These are phyloP conservation scores for Nitzschia putrida DNA, from an alignment of 108 stramenopile species.

Conservation along the genomic window DNA sequence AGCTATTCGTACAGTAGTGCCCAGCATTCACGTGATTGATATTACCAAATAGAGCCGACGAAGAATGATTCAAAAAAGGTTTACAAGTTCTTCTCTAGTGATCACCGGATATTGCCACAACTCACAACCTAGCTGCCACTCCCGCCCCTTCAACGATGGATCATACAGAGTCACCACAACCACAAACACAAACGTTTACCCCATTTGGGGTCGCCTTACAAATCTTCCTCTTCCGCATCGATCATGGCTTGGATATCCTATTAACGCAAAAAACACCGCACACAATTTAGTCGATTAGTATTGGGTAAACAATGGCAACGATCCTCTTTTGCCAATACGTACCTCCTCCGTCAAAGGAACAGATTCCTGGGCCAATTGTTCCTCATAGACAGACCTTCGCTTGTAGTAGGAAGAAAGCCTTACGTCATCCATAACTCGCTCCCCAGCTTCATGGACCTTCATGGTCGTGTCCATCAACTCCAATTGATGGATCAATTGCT, in stretches of 20 bases:
- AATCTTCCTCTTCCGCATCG: no score
- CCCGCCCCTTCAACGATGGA: no score
- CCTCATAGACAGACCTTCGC: conserved; percentile 14
- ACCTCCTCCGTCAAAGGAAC: conserved; percentile 17
- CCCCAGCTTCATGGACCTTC: background rate
- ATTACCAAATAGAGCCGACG: background rate
- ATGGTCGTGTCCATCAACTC: conserved; percentile 10
- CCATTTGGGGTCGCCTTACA: background rate
- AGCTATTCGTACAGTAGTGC: background rate
- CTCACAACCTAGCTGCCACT: no score
- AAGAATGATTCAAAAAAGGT: no score
- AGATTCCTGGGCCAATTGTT: conserved; percentile 11
- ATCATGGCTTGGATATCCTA: no score
- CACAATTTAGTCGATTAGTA: no score
- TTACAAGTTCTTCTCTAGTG: no score
- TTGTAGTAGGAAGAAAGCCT: conserved; percentile 20
- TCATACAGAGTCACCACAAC: no score
- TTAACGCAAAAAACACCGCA: no score
- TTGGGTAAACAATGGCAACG: no score
- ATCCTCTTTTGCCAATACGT: no score
- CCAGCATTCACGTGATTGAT: background rate
- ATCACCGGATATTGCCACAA: no score
- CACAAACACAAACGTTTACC: background rate
- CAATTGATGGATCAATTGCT: conserved; percentile 16
- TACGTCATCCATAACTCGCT: background rate